Evolutionary conservation across 2,329 filamentous ascomycete species (phyloP).

Genomic region (Tetracladium maxilliforme): DNA sequence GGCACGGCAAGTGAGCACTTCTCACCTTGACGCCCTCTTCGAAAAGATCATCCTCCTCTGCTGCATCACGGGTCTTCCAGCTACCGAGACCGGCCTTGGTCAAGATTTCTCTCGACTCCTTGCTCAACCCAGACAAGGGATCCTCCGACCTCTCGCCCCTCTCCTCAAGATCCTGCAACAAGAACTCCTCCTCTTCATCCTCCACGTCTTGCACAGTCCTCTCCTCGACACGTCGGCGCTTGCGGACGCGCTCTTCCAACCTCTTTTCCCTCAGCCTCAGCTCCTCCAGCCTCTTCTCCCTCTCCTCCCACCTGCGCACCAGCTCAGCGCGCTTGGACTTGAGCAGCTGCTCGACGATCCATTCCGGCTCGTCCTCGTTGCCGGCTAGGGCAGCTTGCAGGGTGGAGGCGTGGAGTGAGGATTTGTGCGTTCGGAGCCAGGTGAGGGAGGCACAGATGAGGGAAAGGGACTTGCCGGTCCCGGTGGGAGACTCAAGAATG

Average conservation of each 20-base stretch:
- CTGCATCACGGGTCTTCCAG: too few species aligned
- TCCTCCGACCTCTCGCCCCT: too few species aligned
- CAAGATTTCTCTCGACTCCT: constrained; percentile 47
- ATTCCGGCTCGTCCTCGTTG: constrained; percentile 48
- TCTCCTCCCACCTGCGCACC: constrained; percentile 37
- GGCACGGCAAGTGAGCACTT: neutral
- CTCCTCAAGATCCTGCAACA: constrained; percentile 55
- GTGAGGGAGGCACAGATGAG: constrained; percentile 58
- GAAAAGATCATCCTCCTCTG: constrained; percentile 30
- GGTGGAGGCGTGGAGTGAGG: constrained; percentile 32
- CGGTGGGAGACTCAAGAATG: constrained; percentile 61
- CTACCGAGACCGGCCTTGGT: constrained; percentile 29
- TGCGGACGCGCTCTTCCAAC: constrained; percentile 28
- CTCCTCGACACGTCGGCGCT: constrained; percentile 16
- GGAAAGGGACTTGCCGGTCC: constrained; percentile 58
- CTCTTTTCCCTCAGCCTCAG: constrained; percentile 41
- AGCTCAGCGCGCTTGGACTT: constrained; percentile 38
- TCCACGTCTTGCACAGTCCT: constrained; percentile 6
- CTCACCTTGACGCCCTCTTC: constrained; percentile 39
- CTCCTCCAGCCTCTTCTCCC: constrained; percentile 42
- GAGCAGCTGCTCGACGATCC: constrained; percentile 50
- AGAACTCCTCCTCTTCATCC: constrained; percentile 39
- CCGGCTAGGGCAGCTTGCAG: constrained; percentile 22
- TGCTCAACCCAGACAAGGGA: constrained; percentile 32
- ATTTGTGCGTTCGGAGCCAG: constrained; percentile 59